Evolutionary conservation across 345 rosid species (phyloP), one percentile per base, ranked within the genome.

Genomic region (Garcia nutans): DNA sequence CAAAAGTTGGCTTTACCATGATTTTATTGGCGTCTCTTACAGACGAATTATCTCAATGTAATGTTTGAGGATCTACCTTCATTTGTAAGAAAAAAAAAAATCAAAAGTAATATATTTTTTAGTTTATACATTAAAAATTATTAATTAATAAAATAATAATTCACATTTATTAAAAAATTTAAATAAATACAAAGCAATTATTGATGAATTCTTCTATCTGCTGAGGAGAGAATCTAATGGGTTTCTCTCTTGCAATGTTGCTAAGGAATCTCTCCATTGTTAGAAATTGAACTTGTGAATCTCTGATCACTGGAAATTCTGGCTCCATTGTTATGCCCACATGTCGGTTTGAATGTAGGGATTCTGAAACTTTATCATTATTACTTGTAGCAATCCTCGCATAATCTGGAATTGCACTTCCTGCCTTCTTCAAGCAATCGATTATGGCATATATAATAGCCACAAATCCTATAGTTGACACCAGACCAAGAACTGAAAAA

Each of bases 211-310:
- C 59, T 4, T 72, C 26, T 0, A 83, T 44, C 44, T 83, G 74
- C 42, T 75, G 45, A 8, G 82, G 59, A 3, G 82, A 73, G 28
- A 84, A 84, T 60, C 86, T 77, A 47, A 75, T 62, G 16, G 83
- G 81, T 19, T 80, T 83, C 69, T 80, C 75, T 42, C 33, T 66
- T 47, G 65, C 83, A 15, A 77, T 54, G 3, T 73, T 67, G 11
- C 64, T 56, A 9, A 80, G 65, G 74, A 77, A 78, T 49, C 67
- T 81, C 31, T 72, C 86, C 58, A 77, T 49, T 5, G 80, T 77
- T 55, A 37, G 75, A 10, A 72, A 73, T 44, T 73, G 44, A 50
- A 74, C 44, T 15, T 69, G 37, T 55, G 72, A 58, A 20, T 74
- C 54, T 33, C 31, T 68, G 8, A n/a, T 60, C 41, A 59, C 55